Base-by-base conservation (phyloP, 1,139 yeast genomes). In the Pichia sorboxylosa region DNA sequence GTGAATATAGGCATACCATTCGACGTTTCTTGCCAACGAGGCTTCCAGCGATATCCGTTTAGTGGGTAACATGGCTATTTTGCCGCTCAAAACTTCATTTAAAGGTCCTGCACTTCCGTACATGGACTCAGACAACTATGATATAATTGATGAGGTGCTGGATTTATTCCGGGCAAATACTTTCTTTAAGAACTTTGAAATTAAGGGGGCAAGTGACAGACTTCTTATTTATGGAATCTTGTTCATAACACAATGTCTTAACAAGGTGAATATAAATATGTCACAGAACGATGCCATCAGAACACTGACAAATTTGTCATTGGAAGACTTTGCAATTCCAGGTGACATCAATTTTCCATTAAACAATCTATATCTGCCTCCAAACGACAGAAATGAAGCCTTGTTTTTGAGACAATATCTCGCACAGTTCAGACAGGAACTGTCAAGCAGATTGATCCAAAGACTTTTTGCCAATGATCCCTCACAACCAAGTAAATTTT, bases 341-440 rank as follows among this genome's bases (percentile, higher is more conserved):
- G 99, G 99, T 13, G 96, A 90, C 43, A 76, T 90, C 14, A 85
- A 90, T 13, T 90, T 90, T 64, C 96, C 97, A 10, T 64, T 90
- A 55, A 87, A 87, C 57, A 68, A 85, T 1, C 66, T 90, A 36
- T 90, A 85, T 54, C 66, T 69, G 36, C 71, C 94, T 5, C 92
- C 96, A 13, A 60, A 65, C 26, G 82, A 77, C 48, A 74, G 77
- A 45, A 66, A 66, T 37, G 95, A 85, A 40, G 76, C 76, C 32
- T 93, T 87, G 35, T 61, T 84, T 36, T 68, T 92, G 54, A 71
- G 92, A 47, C 65, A 73, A 20, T 90, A 90, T 54, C 65, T 90
- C 45, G 76, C 76, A 44, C 98, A 90, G 55, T 85, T 92, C 60
- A 77, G 99, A 60, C 98, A 90, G 59, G 97, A 90, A 55, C 66